Percentiles rank a stretch among this genome's conserved stretches.
phyloP scores from a whole-genome alignment of 345 rosid genomes.

The Eucalyptus dawsonii region DNA sequence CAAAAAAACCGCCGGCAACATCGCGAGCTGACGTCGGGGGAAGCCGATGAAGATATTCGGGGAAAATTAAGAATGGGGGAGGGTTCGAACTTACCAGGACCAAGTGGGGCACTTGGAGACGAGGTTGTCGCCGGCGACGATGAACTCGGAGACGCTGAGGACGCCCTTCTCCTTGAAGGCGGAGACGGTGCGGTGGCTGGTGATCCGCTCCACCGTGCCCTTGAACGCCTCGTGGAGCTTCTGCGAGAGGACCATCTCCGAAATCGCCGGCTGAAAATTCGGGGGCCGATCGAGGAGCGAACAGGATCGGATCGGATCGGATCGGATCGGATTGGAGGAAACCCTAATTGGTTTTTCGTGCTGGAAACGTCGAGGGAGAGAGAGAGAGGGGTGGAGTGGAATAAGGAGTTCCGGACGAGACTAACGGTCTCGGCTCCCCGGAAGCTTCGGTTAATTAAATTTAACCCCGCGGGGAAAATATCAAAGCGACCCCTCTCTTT shows the following conservation, averaged over 20 bases:
- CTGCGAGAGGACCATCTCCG: conserved; percentile 51
- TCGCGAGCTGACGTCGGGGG: background rate
- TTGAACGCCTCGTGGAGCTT: conserved; percentile 82
- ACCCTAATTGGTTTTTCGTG: background rate
- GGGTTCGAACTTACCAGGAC: conserved; percentile 56
- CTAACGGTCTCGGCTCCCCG: background rate
- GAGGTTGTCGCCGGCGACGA: conserved; percentile 92
- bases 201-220: conserved; percentile 89
- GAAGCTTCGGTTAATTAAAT: background rate
- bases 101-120: conserved; percentile 99
- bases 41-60: background rate
- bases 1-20: background rate
- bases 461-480: background rate
- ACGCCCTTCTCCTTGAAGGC: conserved; percentile 99
- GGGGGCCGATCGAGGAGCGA: background rate
- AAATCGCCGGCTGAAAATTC: too few species aligned
- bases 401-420: background rate
- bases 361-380: background rate
- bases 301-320: too few species aligned
- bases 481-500: background rate
- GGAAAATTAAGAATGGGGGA: background rate
- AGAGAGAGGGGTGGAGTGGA: background rate
- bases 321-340: background rate
- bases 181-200: conserved; percentile 86
- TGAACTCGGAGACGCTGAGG: conserved; percentile 83